Evolutionary conservation across 129 eudicot species (phyloP).

Genomic region (Flaveria sonorensis): DNA sequence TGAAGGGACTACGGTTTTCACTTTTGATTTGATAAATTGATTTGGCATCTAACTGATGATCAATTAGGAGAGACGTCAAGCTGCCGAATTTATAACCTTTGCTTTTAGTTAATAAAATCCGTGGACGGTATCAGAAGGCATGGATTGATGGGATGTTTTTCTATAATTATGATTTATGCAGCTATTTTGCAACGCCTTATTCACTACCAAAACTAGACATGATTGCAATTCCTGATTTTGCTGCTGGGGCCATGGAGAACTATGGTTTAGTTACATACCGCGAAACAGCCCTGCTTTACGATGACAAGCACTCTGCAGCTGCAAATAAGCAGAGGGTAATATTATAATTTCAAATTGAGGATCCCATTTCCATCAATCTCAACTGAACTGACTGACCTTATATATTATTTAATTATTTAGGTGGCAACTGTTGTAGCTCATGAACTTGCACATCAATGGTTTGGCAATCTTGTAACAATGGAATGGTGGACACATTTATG

Average conservation of each 20-base stretch:
- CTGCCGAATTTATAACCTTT: neutral
- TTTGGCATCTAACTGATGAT: neutral
- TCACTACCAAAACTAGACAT: slow-evolving; percentile 93
- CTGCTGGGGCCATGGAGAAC: slow-evolving; percentile 99
- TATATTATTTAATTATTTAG: slow-evolving; percentile 39
- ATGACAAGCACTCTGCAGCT: slow-evolving; percentile 98
- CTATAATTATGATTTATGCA: slow-evolving; percentile 25
- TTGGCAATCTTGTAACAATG: slow-evolving; percentile 98
- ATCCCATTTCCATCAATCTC: neutral
- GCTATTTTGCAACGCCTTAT: slow-evolving; percentile 96
- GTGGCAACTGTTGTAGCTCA: slow-evolving; percentile 96
- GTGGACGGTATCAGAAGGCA: neutral
- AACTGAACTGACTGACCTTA: neutral
- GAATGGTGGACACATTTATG: slow-evolving; percentile 99
- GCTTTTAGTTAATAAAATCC: neutral
- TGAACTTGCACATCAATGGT: slow-evolving; percentile 99
- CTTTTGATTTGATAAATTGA: neutral
- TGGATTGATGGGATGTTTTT: neutral
- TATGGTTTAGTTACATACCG: slow-evolving; percentile 97
- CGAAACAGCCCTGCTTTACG: slow-evolving; percentile 87
- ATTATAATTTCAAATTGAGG: slow-evolving; percentile 1
- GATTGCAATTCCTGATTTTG: slow-evolving; percentile 98
- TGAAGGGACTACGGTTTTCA: neutral
- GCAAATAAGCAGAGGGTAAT: slow-evolving; percentile 96
- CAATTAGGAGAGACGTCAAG: neutral